Evolutionary conservation across 371 early-diverging fungal genomes (phyloP).

Genomic region (Mortierella sp.): DNA sequence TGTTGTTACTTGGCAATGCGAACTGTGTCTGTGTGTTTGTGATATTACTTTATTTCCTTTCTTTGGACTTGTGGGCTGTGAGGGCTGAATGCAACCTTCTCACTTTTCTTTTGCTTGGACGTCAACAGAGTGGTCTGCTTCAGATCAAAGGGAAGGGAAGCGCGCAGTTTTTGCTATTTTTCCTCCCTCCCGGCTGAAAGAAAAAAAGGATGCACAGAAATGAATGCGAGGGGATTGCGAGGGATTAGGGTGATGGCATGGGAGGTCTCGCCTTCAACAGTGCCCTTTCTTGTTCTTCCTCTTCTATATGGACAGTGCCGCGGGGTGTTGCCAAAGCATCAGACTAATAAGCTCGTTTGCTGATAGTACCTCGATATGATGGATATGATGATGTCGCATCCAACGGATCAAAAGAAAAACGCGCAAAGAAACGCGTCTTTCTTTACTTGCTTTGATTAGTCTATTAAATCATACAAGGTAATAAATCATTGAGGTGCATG

Average conservation of each 20-base stretch:
- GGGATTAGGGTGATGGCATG: too few relatives aligned
- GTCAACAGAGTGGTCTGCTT: neutral
- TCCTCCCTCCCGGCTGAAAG: neutral
- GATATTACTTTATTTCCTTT: neutral
- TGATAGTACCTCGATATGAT: neutral
- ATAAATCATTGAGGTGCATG: neutral
- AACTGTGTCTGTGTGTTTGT: neutral
- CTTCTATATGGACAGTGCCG: neutral
- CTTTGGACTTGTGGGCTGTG: conserved; percentile 12
- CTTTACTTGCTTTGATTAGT: too few relatives aligned
- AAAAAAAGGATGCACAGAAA: neutral
- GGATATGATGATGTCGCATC: neutral
- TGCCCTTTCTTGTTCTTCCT: too few relatives aligned
- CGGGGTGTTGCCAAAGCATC: neutral
- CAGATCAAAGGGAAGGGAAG: neutral
- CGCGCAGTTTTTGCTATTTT: neutral
- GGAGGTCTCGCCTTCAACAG: neutral
- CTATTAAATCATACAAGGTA: neutral
- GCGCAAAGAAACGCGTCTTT: too few relatives aligned
- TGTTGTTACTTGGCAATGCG: neutral
- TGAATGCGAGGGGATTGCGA: too few relatives aligned
- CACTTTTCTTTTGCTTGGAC: conserved; percentile 3
- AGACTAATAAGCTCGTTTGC: neutral
- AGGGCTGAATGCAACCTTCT: neutral
- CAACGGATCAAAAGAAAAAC: neutral